Evolutionary conservation across 345 rosid species (phyloP).

Genomic region (Psidium friedrichsthalianum): DNA sequence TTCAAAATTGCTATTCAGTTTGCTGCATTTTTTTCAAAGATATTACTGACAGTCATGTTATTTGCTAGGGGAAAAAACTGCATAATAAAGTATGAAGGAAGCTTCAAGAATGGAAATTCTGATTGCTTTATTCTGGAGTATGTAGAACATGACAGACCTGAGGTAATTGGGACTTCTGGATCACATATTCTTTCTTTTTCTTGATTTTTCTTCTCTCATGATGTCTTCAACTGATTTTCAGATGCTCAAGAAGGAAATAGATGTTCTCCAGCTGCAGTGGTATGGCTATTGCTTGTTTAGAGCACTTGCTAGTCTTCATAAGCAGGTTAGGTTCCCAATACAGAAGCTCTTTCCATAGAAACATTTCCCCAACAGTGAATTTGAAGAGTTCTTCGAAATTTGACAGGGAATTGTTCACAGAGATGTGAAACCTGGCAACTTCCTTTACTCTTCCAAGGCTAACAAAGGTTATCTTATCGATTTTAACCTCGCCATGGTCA

Average conservation of each 20-base stretch:
- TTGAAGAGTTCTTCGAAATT: background rate
- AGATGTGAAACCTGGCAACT: constrained; percentile 97
- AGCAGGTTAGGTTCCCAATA: constrained; percentile 34
- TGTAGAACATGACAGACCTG: constrained; percentile 92
- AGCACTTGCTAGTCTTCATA: constrained; percentile 82
- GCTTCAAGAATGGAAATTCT: constrained; percentile 56
- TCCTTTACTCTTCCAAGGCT: constrained; percentile 72
- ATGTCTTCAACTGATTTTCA: constrained; percentile 9
- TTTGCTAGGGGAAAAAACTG: constrained; percentile 68
- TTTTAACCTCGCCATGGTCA: constrained; percentile 93
- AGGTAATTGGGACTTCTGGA: constrained; percentile 20
- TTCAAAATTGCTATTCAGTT: background rate
- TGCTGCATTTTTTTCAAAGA: background rate
- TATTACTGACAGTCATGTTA: background rate
- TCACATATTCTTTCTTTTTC: background rate
- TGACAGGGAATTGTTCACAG: constrained; percentile 81
- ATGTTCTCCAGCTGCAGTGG: constrained; percentile 57
- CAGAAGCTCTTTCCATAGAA: background rate
- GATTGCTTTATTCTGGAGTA: constrained; percentile 88
- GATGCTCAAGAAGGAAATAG: constrained; percentile 67
- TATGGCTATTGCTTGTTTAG: constrained; percentile 84
- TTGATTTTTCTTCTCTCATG: background rate
- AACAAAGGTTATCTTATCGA: constrained; percentile 85
- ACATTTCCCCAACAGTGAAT: background rate
- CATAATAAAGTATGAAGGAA: constrained; percentile 67